phyloP scores from a whole-genome alignment of 2,329 filamentous ascomycete species.

The Pseudogymnoascus pannorum region DNA sequence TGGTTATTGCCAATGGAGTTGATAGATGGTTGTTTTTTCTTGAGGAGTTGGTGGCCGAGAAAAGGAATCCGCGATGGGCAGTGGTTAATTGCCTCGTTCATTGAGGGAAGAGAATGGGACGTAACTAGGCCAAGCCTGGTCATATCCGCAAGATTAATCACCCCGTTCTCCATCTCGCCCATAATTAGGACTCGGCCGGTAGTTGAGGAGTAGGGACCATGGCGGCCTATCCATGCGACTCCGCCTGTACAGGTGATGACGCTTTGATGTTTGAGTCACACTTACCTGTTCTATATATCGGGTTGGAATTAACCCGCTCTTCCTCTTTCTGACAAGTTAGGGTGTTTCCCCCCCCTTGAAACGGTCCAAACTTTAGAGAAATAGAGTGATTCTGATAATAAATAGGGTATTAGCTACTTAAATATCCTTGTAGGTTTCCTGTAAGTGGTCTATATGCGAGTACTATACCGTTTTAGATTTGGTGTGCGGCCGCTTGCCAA shows the following conservation, averaged over 20 bases:
- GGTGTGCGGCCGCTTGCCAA: not conserved
- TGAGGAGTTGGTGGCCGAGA: not conserved
- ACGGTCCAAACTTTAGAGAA: not conserved
- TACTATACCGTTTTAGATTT: not conserved
- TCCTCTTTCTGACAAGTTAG: not conserved
- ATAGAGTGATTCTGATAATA: not conserved
- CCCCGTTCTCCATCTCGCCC: not conserved
- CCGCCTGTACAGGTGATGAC: not conserved
- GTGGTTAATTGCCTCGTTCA: not conserved
- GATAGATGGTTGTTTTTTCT: not conserved
- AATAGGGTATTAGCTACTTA: not conserved
- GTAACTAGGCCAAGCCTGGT: not conserved
- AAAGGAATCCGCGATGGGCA: not conserved
- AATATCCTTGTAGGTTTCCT: not conserved
- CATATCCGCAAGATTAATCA: conserved; percentile 13
- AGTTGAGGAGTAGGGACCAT: conserved; percentile 7
- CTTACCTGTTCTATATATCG: not conserved
- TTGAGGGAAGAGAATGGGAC: not conserved
- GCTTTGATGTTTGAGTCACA: not conserved
- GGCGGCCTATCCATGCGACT: not conserved
- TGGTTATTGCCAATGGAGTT: conserved; percentile 17
- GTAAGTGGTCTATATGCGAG: not conserved
- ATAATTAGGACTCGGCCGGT: conserved; percentile 1
- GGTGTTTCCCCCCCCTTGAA: not conserved
- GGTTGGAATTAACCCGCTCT: not conserved